Conservation (phyloP, 495 filamentous ascomycete species). For the Hypoxylon perforatum region DNA sequence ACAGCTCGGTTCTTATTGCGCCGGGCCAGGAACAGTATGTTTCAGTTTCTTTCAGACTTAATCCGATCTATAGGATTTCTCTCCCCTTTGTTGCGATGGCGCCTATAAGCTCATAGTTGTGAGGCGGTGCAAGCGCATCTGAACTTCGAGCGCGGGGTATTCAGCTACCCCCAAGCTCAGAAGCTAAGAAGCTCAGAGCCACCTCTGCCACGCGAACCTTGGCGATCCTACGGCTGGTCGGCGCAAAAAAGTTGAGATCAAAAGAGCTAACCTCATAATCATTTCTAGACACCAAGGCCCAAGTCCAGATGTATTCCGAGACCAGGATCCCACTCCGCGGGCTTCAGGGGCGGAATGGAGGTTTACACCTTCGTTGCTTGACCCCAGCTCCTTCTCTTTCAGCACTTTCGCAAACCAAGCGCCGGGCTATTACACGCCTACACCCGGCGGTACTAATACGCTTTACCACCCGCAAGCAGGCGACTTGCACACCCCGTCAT, state of each 20-base stretch:
- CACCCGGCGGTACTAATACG: conserved; percentile 83
- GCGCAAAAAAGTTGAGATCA: background rate
- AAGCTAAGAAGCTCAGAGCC: conserved; percentile 19
- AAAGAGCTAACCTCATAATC: conserved; percentile 22
- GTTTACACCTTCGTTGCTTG: conserved; percentile 88
- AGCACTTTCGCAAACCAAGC: conserved; percentile 79
- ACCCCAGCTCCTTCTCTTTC: conserved; percentile 85
- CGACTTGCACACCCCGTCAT: conserved; percentile 87
- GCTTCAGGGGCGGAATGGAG: conserved; percentile 80
- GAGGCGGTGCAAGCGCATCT: conserved; percentile 43
- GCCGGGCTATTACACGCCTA: conserved; percentile 88
- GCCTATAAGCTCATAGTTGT: conserved; percentile 17
- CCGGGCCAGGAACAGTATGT: conserved; percentile 64
- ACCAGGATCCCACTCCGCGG: conserved; percentile 81
- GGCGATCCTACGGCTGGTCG: conserved; percentile 16
- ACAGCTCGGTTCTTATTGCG: conserved; percentile 53
- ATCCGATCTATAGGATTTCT: background rate
- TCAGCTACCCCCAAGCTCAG: conserved; percentile 29
- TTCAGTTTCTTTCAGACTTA: conserved; percentile 23
- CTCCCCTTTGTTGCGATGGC: conserved; percentile 15
- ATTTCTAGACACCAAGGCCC: conserved; percentile 50
- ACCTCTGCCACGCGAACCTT: conserved; percentile 22
- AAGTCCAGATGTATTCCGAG: conserved; percentile 69
- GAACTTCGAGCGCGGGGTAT: conserved; percentile 40
- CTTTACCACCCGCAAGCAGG: conserved; percentile 86